Base-by-base conservation (phyloP, 495 filamentous ascomycete species). In the Penicillium canariense region DNA sequence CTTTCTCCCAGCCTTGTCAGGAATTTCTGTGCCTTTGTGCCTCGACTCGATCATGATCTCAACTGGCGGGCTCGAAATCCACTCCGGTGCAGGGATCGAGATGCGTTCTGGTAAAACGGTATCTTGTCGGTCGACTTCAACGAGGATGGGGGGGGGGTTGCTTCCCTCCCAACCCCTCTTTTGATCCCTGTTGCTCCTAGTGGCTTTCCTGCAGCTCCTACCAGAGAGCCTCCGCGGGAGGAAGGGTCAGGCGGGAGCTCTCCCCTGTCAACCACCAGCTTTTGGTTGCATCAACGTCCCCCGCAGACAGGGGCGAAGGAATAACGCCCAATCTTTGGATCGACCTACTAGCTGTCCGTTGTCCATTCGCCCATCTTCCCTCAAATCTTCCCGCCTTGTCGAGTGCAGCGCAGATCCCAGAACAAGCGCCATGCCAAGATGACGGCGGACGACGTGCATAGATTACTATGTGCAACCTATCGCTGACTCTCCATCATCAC, bases 351-450 rank as follows among this genome's bases (percentile, higher is more conserved):
- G 48, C 23, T n/a, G n/a, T n/a, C n/a, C n/a, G n/a, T n/a, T n/a
- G n/a, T n/a, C n/a, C n/a, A n/a, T n/a, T 9, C 44, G 27, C n/a
- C 20, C 18, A 48, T 40, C 22, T 28, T 51, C 27, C 28, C 22
- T 22, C 42, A 43, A 26, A 36, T 30, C 27, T 17, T 40, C 12
- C 26, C 15, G 26, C 26, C 38, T 42, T 11, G 45, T 57, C 26
- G 25, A 58, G 30, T 23, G 44, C 56, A 48, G 32, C 38, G 58
- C 45, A 57, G 62, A 67, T 67, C 64, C 46, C 50, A 38, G 40
- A 54, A 64, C 65, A 74, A 69, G 68, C 70, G 70, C 69, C 64
- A 54, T 60, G 72, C 72, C 69, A 75, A 75, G 72, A 48, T 22
- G 57, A 61, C 63, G 54, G 56, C 58, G 64, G 58, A 62, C 59